These are phyloP conservation scores for Claviceps digitariae DNA, from an alignment of 2,329 filamentous ascomycete genomes.

Conservation along the genomic window DNA sequence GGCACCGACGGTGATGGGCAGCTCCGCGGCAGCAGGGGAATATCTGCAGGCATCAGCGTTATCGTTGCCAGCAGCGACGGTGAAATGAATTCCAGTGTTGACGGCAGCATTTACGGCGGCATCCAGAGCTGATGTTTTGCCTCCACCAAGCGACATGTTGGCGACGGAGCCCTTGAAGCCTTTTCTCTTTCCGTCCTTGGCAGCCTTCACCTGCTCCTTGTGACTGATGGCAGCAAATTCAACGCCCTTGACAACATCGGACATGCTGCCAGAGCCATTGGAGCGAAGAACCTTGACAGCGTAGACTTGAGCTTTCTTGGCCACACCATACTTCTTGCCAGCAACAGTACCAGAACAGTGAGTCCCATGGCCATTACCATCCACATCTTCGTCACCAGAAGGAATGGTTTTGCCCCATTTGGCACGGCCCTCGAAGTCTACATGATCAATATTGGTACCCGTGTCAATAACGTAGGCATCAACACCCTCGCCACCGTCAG, in stretches of 20 bases:
- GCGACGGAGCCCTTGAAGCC: slow-evolving; percentile 97
- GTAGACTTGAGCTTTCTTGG: slow-evolving; percentile 95
- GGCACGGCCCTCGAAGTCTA: slow-evolving; percentile 94
- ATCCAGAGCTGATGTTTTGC: slow-evolving; percentile 88
- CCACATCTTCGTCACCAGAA: slow-evolving; percentile 64
- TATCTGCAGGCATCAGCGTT: slow-evolving; percentile 99
- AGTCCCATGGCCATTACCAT: slow-evolving; percentile 97
- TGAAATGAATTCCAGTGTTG: slow-evolving; percentile 85
- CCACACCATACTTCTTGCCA: slow-evolving; percentile 97
- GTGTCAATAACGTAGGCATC: slow-evolving; percentile 99
- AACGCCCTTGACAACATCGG: slow-evolving; percentile 95
- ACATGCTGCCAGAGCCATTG: slow-evolving; percentile 97
- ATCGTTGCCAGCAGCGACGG: slow-evolving; percentile 96
- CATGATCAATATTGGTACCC: slow-evolving; percentile 84
- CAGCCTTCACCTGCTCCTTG: slow-evolving; percentile 56
- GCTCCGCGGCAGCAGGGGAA: slow-evolving; percentile 83
- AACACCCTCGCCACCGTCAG: slow-evolving; percentile 87
- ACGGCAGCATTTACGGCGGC: slow-evolving; percentile 90
- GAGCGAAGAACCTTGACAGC: slow-evolving; percentile 97
- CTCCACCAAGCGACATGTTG: slow-evolving; percentile 98
- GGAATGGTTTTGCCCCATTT: slow-evolving; percentile 97
- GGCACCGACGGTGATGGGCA: slow-evolving; percentile 91
- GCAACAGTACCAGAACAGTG: slow-evolving; percentile 98
- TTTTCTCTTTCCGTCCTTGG: slow-evolving; percentile 83
- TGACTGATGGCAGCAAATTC: slow-evolving; percentile 84